Conservation (phyloP, 2,329 filamentous ascomycete species). For the Exophiala phaeomuriformis region DNA sequence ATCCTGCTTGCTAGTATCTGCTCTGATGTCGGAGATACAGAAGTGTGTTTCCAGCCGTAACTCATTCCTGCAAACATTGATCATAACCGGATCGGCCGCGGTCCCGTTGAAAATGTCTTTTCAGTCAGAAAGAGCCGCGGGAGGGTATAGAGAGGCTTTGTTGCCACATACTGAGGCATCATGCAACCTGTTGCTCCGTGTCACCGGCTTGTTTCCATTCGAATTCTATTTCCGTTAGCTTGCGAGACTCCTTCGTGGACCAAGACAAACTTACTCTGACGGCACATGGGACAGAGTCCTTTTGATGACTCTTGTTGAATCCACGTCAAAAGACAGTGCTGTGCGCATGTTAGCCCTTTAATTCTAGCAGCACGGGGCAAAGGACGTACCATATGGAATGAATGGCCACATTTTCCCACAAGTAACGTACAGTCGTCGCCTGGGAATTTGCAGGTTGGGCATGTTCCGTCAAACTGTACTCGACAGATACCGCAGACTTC, state of each 20-base stretch:
- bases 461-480: conserved; percentile 94
- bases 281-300: conserved; percentile 95
- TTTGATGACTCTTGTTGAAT: conserved; percentile 90
- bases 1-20: too few relatives aligned
- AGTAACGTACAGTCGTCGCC: conserved; percentile 91
- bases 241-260: background rate
- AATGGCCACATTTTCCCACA: conserved; percentile 93
- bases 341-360: conserved; percentile 7
- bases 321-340: conserved; percentile 97
- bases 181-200: conserved; percentile 11
- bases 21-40: too few relatives aligned
- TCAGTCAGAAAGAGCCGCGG: background rate
- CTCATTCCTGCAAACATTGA: background rate
- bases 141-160: background rate
- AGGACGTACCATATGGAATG: conserved; percentile 79
- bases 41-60: too few relatives aligned
- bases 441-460: conserved; percentile 94
- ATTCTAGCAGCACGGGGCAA: conserved; percentile 3
- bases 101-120: background rate
- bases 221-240: conserved; percentile 39
- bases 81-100: background rate
- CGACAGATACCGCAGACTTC: conserved; percentile 98
- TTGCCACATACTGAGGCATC: background rate
- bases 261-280: conserved; percentile 54
- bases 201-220: conserved; percentile 44